These are phyloP conservation scores for Camelina neglecta DNA, from an alignment of 345 rosid genomes.

Conservation along the genomic window DNA sequence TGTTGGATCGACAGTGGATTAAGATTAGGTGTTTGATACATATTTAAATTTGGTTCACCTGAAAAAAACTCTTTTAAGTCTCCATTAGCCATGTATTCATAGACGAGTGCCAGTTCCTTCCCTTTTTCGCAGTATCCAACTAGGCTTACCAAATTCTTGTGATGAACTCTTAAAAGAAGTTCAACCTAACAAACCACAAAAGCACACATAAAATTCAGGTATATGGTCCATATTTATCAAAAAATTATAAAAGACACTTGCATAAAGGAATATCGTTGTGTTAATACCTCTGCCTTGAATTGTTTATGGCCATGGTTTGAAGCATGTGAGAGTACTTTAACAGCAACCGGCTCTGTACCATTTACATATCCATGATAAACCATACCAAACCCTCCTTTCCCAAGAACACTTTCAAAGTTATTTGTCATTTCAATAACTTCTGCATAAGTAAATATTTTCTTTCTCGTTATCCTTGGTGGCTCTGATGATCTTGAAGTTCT, in stretches of 20 bases:
- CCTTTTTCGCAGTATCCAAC: neutral
- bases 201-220: neutral
- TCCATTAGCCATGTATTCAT: neutral
- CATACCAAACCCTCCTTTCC: neutral
- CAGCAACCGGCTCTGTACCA: neutral
- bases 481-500: neutral
- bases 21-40: neutral
- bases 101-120: neutral
- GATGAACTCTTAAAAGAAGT: neutral
- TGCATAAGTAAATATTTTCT: neutral
- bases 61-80: neutral
- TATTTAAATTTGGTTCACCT: neutral
- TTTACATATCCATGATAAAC: conserved; percentile 3
- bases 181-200: neutral
- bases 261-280: neutral
- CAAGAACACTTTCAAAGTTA: neutral
- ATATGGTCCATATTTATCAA: neutral
- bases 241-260: neutral
- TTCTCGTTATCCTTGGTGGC: neutral
- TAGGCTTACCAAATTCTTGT: neutral
- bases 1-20: neutral
- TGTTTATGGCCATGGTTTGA: neutral
- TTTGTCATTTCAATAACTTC: conserved; percentile 1
- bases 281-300: neutral
- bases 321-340: neutral